These are phyloP conservation scores for Carex kokanica DNA, from an alignment of 176 grass and related monocot genomes.

Conservation along the genomic window DNA sequence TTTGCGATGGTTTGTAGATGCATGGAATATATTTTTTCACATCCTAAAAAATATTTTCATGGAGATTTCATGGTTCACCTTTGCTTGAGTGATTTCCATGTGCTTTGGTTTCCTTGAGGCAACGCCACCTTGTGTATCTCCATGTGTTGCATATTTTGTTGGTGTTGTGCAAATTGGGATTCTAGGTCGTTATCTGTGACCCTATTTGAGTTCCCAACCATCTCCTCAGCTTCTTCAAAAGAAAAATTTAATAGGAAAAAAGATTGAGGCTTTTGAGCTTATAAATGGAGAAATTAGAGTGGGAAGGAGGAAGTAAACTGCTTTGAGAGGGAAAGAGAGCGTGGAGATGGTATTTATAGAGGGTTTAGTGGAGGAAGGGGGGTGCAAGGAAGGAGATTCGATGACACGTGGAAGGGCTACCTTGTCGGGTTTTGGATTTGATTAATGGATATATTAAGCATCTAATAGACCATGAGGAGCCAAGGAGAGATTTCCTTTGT, in stretches of 20 bases:
- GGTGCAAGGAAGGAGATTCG: neutral
- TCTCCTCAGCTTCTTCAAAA: neutral
- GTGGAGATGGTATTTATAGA: conserved; percentile 25
- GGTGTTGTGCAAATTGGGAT: conserved; percentile 24
- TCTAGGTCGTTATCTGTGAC: conserved; percentile 24
- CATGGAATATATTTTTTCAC: neutral
- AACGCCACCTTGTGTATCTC: conserved; percentile 75
- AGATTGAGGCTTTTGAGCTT: neutral
- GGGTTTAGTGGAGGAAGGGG: neutral
- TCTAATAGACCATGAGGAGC: neutral
- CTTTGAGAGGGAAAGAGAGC: conserved; percentile 11
- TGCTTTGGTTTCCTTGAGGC: conserved; percentile 48
- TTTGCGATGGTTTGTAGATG: neutral
- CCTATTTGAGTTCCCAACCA: conserved; percentile 35
- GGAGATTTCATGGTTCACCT: neutral
- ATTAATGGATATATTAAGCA: neutral
- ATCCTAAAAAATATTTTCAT: neutral
- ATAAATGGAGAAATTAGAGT: neutral
- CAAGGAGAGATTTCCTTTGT: neutral
- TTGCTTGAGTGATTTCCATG: conserved; percentile 45
- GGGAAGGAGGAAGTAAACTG: neutral
- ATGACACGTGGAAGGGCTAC: neutral
- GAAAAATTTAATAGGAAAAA: neutral
- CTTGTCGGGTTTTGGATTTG: neutral
- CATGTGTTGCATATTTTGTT: conserved; percentile 25